Conservation (phyloP, 2,329 filamentous ascomycete species). For the Trichoderma sp. region DNA sequence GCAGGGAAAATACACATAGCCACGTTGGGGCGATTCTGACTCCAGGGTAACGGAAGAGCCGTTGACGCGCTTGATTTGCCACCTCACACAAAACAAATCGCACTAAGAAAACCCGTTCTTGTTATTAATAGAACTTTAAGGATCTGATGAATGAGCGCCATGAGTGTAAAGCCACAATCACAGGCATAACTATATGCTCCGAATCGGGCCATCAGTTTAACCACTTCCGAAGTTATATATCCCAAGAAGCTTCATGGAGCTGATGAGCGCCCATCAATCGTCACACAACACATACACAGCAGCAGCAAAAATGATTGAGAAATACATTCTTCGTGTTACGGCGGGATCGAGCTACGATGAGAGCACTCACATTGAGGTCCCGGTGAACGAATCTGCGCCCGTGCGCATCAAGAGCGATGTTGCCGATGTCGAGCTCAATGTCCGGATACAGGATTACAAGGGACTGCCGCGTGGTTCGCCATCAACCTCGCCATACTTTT, state of each 20-base stretch:
- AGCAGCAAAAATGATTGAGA: slow-evolving; percentile 56
- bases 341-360: slow-evolving; percentile 76
- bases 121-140: slow-evolving; percentile 17
- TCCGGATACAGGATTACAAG: slow-evolving; percentile 67
- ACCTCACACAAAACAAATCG: not conserved
- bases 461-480: slow-evolving; percentile 75
- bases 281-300: not conserved
- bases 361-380: slow-evolving; percentile 69
- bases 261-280: not conserved
- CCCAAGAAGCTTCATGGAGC: not conserved
- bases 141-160: slow-evolving; percentile 16
- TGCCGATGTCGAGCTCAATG: slow-evolving; percentile 67
- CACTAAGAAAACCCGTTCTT: not conserved
- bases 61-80: not conserved
- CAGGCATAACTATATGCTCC: slow-evolving; percentile 5
- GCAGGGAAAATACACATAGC: not conserved
- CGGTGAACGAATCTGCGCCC: slow-evolving; percentile 70
- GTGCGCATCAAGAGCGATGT: slow-evolving; percentile 63
- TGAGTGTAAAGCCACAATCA: slow-evolving; percentile 3
- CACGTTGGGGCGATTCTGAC: not conserved
- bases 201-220: slow-evolving; percentile 16
- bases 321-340: slow-evolving; percentile 80
- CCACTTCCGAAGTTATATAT: slow-evolving; percentile 14
- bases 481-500: slow-evolving; percentile 75
- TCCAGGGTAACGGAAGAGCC: not conserved